Base-by-base conservation (phyloP, 441 rosid species). In the Croton setiger region DNA sequence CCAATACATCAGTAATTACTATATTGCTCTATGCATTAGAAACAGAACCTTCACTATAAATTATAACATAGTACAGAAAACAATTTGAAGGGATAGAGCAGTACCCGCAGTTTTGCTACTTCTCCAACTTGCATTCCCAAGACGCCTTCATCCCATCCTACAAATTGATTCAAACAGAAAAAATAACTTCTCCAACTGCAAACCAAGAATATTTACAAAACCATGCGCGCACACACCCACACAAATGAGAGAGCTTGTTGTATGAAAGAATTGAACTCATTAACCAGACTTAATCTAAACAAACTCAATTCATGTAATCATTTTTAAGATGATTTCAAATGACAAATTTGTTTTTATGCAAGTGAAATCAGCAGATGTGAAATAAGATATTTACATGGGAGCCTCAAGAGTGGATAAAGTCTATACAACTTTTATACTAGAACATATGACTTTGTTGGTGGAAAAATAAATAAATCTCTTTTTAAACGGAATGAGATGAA, bases 91-190 rank as follows among this genome's bases (percentile, higher is more conserved):
- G 44, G 18, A 56, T 9, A 7, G 37, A 64, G 68, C 52, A 71
- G 82, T 86, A 93, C 98, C 98, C 83, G 82, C 47, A 91, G 85
- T 60, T 92, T 95, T 80, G 98, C 97, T 67, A 80, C 82, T 76
- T 93, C 98, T 80, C 97, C 98, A 60, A 89, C 70, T 78, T 91
- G 96, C 98, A 93, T 93, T 72, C 90, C 97, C 78, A 88, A 4
- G 73, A 93, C 98, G 60, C 98, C 98, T 86, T 91, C 98, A 84
- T 93, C 98, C 97, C 97, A 91, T 75, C 98, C 98, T 93, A 74
- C 74, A 78, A 35, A 60, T 15, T n/a, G 10, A 58, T 48, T 51
- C 12, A 8, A 59, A 57, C 58, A 67, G 27, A n/a, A 57, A 36
- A 33, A 51, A 48, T 57, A 48, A 74, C 45, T 55, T 60, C 21